Percentiles rank a stretch among this genome's conserved stretches.
Evolutionary conservation across 2,329 filamentous ascomycete genomes (phyloP).

Genomic region (Colletotrichum coccodes): DNA sequence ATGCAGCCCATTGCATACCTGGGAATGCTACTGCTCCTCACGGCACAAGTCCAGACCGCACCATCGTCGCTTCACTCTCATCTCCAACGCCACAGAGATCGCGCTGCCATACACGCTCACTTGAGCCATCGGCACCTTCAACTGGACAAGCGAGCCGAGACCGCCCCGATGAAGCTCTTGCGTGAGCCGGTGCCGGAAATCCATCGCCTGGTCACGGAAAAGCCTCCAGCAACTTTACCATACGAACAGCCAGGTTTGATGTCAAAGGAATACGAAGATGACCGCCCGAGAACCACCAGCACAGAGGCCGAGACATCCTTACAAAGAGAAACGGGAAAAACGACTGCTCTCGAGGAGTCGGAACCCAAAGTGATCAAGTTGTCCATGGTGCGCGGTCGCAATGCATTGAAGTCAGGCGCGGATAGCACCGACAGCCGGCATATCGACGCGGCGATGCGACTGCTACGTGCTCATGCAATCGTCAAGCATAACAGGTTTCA

Average conservation of each 20-base stretch:
- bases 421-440: slow-evolving; percentile 14
- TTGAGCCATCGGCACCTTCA: slow-evolving; percentile 6
- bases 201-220: not conserved
- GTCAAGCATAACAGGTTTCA: slow-evolving; percentile 8
- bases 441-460: slow-evolving; percentile 7
- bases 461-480: slow-evolving; percentile 14
- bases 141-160: not conserved
- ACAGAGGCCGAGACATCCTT: not conserved
- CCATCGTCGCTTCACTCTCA: slow-evolving; percentile 26
- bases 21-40: slow-evolving; percentile 21
- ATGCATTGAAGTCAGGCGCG: not conserved
- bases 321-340: not conserved
- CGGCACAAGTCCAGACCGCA: slow-evolving; percentile 8
- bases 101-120: slow-evolving; percentile 23
- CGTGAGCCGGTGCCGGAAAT: not conserved
- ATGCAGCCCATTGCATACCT: slow-evolving; percentile 23
- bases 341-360: no score
- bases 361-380: not conserved
- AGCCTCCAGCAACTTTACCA: not conserved
- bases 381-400: not conserved
- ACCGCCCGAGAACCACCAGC: not conserved
- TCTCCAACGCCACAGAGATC: slow-evolving; percentile 26
- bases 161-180: not conserved
- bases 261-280: not conserved
- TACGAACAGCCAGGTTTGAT: not conserved